A percentile compares a stretch with the other conserved stretches of the same genome.
These are phyloP conservation scores for Aspergillus pseudoviridinutans DNA, from an alignment of 2,329 filamentous ascomycete species.

Conservation along the genomic window DNA sequence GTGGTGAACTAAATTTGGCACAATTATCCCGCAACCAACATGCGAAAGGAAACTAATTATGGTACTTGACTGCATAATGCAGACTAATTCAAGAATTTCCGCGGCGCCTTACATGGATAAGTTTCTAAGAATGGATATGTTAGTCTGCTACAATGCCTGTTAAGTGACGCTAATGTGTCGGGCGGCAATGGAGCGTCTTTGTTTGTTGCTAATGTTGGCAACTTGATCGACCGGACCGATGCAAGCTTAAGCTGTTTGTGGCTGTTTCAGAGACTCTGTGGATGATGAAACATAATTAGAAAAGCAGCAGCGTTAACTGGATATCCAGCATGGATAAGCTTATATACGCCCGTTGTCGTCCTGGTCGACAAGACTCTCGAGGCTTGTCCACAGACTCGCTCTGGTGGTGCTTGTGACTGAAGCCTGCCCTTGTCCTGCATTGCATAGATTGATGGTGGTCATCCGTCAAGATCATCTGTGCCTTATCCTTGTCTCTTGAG, in stretches of 20 bases:
- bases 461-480: neutral
- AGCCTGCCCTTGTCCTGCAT: neutral
- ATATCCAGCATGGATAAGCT: neutral
- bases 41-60: neutral
- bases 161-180: neutral
- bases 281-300: neutral
- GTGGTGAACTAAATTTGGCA: neutral
- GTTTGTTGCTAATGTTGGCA: neutral
- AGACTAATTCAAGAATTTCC: neutral
- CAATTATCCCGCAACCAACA: neutral
- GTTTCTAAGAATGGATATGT: neutral
- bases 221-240: neutral
- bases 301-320: neutral
- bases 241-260: neutral
- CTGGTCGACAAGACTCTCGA: neutral
- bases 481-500: neutral
- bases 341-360: neutral
- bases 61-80: neutral
- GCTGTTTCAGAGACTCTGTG: neutral
- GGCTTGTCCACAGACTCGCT: neutral
- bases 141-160: neutral
- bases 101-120: neutral
- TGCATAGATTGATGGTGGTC: neutral
- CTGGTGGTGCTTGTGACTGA: neutral
- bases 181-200: neutral